These are phyloP conservation scores for Ceratocystis destructans DNA, from an alignment of 2,329 filamentous ascomycete genomes.

Conservation along the genomic window DNA sequence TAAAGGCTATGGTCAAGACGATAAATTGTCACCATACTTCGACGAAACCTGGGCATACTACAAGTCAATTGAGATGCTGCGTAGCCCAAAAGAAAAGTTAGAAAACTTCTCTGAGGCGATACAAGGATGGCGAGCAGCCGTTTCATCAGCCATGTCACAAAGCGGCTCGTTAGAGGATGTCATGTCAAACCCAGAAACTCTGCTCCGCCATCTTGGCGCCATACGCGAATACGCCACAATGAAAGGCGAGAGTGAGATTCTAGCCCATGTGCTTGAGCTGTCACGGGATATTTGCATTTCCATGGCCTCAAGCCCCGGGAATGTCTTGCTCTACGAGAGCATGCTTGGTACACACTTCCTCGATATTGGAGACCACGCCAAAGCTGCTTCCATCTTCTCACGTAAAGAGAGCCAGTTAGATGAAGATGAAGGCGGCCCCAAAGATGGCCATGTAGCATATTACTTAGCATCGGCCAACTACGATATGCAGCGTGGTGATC, in stretches of 20 bases:
- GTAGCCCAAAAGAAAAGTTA: conserved; percentile 1
- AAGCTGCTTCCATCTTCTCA: conserved; percentile 38
- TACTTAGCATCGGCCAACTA: conserved; percentile 65
- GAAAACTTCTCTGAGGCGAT: conserved; percentile 14
- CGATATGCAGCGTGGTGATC: conserved; percentile 50
- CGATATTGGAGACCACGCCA: conserved; percentile 37
- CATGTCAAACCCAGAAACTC: conserved; percentile 30
- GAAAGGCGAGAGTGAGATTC: conserved; percentile 35
- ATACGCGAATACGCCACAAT: conserved; percentile 39
- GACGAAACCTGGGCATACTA: conserved; percentile 18
- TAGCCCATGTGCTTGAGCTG: conserved; percentile 36
- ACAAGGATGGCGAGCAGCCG: conserved; percentile 15
- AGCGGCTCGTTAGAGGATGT: conserved; percentile 18
- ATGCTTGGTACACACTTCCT: conserved; percentile 40
- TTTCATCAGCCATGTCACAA: conserved; percentile 16
- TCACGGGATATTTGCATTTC: conserved; percentile 29
- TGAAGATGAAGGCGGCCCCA: conserved; percentile 27
- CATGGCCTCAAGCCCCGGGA: conserved; percentile 24
- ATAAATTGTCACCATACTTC: conserved; percentile 14
- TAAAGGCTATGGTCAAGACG: conserved; percentile 15
- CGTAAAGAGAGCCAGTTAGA: conserved; percentile 39
- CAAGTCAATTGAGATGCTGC: conserved; percentile 18
- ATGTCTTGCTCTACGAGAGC: conserved; percentile 34
- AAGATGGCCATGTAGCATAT: conserved; percentile 32
- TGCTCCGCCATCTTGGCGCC: conserved; percentile 38